phyloP scores from a whole-genome alignment of 768 basidiomycete species.

The Auricularia auricula-judae region DNA sequence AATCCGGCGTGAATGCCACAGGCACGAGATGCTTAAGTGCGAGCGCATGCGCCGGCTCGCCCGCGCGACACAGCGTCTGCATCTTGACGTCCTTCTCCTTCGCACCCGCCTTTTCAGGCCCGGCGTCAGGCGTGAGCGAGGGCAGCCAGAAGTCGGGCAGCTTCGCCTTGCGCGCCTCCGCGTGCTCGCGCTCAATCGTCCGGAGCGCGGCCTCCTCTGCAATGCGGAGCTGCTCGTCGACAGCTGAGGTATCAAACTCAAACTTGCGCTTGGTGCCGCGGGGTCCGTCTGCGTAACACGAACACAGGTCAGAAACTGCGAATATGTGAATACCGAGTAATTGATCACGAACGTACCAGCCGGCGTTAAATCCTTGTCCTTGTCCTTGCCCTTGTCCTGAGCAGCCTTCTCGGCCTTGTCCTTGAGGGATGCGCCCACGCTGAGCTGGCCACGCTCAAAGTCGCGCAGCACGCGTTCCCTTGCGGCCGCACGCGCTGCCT shows the following conservation, averaged over 20 bases:
- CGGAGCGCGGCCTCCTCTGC: constrained; percentile 83
- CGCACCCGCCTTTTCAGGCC: constrained; percentile 37
- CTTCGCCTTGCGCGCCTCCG: constrained; percentile 74
- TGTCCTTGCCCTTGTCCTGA: constrained; percentile 3
- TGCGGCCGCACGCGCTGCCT: constrained; percentile 58
- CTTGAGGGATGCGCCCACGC: neutral
- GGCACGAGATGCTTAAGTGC: constrained; percentile 79
- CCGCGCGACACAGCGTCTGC: constrained; percentile 81
- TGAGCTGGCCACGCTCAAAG: neutral
- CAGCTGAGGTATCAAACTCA: constrained; percentile 61
- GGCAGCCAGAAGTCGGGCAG: constrained; percentile 98
- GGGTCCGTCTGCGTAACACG: neutral
- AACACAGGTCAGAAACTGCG: no score
- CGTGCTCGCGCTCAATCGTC: constrained; percentile 40
- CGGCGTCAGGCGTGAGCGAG: constrained; percentile 76
- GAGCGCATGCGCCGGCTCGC: constrained; percentile 65
- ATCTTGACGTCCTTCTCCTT: constrained; percentile 70
- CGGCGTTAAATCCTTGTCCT: neutral
- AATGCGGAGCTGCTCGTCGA: constrained; percentile 60
- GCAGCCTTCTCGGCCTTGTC: constrained; percentile 10
- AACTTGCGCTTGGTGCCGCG: constrained; percentile 76
- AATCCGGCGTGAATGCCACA: constrained; percentile 59
- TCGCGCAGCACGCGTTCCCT: constrained; percentile 69
- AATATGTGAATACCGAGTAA: no score
- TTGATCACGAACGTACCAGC: no score